A percentile compares a stretch with the other conserved stretches of the same genome.
Evolutionary conservation across 1,284 basidiomycete species (phyloP).

Genomic region (Limonomyces culmigenus): DNA sequence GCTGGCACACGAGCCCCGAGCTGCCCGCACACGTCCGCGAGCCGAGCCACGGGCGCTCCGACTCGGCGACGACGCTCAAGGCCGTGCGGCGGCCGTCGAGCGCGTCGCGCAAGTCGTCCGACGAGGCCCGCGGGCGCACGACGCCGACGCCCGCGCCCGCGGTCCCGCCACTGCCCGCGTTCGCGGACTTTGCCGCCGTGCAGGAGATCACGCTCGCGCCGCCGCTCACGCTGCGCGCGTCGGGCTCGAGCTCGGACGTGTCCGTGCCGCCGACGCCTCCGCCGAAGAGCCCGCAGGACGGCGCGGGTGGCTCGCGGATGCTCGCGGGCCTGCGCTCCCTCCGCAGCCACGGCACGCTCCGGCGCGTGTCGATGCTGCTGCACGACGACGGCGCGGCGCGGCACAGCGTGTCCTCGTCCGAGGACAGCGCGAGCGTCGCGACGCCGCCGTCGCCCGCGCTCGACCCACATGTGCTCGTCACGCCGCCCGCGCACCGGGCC

Average conservation of each 20-base stretch:
- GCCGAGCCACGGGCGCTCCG: no score
- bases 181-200: conserved; percentile 3
- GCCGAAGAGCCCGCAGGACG: conserved; percentile 11
- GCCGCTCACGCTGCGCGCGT: conserved; percentile 5
- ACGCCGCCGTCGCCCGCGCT: background rate
- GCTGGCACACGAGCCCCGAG: background rate
- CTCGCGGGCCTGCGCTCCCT: conserved; percentile 13
- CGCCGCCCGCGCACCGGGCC: background rate
- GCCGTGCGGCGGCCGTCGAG: no score
- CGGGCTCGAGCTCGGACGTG: conserved; percentile 5
- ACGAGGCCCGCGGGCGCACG: no score
- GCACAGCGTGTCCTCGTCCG: conserved; percentile 12
- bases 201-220: conserved; percentile 5
- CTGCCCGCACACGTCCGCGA: no score
- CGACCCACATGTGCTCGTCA: background rate
- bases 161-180: conserved; percentile 1
- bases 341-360: conserved; percentile 12
- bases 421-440: conserved; percentile 11
- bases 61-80: no score
- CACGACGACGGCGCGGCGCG: conserved; percentile 16
- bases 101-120: no score
- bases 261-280: conserved; percentile 9
- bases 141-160: no score
- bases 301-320: conserved; percentile 11
- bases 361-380: no score